Evolutionary conservation across 495 filamentous ascomycete species (phyloP).

Genomic region (Halenospora varia): DNA sequence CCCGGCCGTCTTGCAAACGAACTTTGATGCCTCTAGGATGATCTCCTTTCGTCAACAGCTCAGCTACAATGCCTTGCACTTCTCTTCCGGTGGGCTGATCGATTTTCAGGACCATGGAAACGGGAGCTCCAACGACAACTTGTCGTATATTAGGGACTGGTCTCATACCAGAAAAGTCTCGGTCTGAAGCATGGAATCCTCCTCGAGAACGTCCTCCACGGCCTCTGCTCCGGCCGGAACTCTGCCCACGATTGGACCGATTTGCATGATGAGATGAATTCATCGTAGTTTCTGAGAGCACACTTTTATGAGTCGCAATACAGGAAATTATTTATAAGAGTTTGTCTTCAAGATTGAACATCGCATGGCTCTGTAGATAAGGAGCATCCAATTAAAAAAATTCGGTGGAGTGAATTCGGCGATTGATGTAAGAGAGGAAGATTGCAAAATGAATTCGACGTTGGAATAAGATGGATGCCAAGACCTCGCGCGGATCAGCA

Average conservation of each 20-base stretch:
- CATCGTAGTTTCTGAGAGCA: too few relatives aligned
- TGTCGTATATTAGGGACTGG: slow-evolving; percentile 44
- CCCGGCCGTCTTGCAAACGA: slow-evolving; percentile 58
- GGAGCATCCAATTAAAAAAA: too few relatives aligned
- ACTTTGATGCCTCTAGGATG: slow-evolving; percentile 79
- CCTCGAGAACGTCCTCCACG: slow-evolving; percentile 5
- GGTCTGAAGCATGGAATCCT: background rate
- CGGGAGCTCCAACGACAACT: slow-evolving; percentile 51
- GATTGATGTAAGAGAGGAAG: too few relatives aligned
- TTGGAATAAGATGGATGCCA: too few relatives aligned
- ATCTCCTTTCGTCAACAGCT: slow-evolving; percentile 63
- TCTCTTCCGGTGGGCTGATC: slow-evolving; percentile 69
- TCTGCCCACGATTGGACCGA: background rate
- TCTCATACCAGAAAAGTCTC: background rate
- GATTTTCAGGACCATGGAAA: slow-evolving; percentile 66
- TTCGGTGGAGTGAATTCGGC: too few relatives aligned
- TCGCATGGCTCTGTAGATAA: too few relatives aligned
- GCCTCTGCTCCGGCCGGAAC: background rate
- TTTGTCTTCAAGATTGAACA: too few relatives aligned
- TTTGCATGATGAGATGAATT: background rate
- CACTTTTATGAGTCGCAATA: too few relatives aligned
- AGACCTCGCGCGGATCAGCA: too few relatives aligned
- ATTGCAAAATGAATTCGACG: too few relatives aligned
- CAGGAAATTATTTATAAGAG: too few relatives aligned
- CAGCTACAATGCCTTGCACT: slow-evolving; percentile 54